A percentile compares a stretch with the other conserved stretches of the same genome.
Evolutionary conservation across 1,284 basidiomycete species (phyloP).

Genomic region (Nidula niveotomentosa): DNA sequence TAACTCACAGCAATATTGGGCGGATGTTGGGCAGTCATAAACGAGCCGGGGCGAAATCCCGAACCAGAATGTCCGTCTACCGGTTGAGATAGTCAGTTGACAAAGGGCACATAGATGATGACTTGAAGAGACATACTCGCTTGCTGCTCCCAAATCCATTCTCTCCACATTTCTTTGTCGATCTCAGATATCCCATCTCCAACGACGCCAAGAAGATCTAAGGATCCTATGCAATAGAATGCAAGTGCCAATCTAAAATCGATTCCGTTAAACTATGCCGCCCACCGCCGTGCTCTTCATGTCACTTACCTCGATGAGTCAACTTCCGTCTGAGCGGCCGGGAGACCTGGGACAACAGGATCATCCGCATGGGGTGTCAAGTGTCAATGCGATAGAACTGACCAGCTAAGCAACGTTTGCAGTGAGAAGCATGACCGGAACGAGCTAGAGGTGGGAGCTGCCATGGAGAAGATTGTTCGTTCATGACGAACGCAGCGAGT

Average conservation of each 20-base stretch:
- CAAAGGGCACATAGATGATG: too few species aligned
- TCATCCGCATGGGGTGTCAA: not conserved
- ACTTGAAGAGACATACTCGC: conserved; percentile 40
- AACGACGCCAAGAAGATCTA: conserved; percentile 71
- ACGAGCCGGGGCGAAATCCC: too few species aligned
- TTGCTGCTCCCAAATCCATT: conserved; percentile 91
- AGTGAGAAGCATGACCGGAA: conserved; percentile 50
- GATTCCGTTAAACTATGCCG: too few species aligned
- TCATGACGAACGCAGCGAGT: conserved; percentile 10
- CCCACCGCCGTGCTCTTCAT: not conserved
- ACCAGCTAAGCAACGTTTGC: conserved; percentile 52
- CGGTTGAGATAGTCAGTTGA: too few species aligned
- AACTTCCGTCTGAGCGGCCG: conserved; percentile 50
- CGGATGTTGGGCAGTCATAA: too few species aligned
- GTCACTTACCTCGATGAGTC: conserved; percentile 54
- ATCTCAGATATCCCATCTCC: conserved; percentile 42
- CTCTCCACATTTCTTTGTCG: conserved; percentile 65
- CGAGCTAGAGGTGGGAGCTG: conserved; percentile 35
- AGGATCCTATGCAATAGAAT: conserved; percentile 15
- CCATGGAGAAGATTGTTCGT: conserved; percentile 5
- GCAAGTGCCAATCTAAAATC: too few species aligned
- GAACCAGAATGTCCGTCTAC: too few species aligned
- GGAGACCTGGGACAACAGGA: conserved; percentile 36
- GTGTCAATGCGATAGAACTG: conserved; percentile 4
- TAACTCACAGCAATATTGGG: too few species aligned